A percentile compares a stretch with the other conserved stretches of the same genome.
phyloP scores from a whole-genome alignment of 2,329 filamentous ascomycete species.

The Beauveria varroae region DNA sequence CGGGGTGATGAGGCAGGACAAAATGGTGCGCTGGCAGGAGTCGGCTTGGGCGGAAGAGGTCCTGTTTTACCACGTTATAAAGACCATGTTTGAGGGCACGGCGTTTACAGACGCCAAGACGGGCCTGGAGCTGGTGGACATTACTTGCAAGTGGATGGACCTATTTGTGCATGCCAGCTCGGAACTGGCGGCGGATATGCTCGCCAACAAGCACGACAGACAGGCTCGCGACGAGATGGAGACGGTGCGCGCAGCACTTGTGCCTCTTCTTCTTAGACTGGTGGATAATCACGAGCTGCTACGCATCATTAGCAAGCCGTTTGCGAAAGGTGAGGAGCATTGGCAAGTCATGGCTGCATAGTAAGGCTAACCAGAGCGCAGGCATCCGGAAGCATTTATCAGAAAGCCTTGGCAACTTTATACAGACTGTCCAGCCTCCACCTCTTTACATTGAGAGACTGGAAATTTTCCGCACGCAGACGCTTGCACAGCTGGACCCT shows the following conservation, averaged over 20 bases:
- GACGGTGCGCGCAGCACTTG: conserved; percentile 53
- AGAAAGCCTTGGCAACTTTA: conserved; percentile 44
- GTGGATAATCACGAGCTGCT: conserved; percentile 53
- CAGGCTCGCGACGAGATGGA: conserved; percentile 51
- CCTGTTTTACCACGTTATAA: conserved; percentile 87
- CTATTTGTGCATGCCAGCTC: conserved; percentile 46
- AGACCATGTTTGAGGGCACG: conserved; percentile 60
- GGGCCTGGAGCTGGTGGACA: conserved; percentile 41
- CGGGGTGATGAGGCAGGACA: conserved; percentile 12
- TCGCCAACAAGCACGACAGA: conserved; percentile 36
- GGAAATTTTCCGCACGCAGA: conserved; percentile 51
- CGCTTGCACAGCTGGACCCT: conserved; percentile 47
- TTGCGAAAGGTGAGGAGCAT: conserved; percentile 41
- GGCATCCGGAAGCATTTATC: conserved; percentile 42
- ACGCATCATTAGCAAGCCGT: conserved; percentile 42
- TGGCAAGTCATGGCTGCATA: background rate
- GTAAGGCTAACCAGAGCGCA: conserved; percentile 17
- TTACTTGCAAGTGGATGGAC: conserved; percentile 52
- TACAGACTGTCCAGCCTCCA: conserved; percentile 49
- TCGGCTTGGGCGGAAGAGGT: conserved; percentile 71
- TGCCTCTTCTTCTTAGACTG: conserved; percentile 54
- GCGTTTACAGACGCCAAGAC: conserved; percentile 39
- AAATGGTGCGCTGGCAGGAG: conserved; percentile 40
- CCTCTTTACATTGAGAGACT: conserved; percentile 47
- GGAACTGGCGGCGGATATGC: conserved; percentile 40